Evolutionary conservation across 2,329 filamentous ascomycete genomes (phyloP).

Genomic region (Tothia fuscella): DNA sequence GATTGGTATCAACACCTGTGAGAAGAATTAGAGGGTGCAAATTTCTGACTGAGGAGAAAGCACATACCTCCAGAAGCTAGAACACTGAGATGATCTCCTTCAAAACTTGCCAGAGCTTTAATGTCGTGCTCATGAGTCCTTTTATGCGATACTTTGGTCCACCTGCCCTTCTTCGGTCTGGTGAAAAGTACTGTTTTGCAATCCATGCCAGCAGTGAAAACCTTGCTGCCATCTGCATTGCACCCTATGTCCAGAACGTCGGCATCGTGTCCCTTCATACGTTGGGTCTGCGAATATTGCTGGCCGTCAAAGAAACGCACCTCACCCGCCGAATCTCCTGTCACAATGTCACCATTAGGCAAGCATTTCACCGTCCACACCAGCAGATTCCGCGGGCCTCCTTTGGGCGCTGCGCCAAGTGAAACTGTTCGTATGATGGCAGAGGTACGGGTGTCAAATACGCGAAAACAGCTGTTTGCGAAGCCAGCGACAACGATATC

Average conservation of each 20-base stretch:
- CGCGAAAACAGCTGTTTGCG: conserved; percentile 88
- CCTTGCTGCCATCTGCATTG: conserved; percentile 65
- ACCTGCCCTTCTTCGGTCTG: conserved; percentile 43
- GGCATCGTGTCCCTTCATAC: conserved; percentile 75
- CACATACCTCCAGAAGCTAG: conserved; percentile 76
- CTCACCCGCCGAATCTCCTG: conserved; percentile 88
- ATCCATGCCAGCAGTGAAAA: conserved; percentile 88
- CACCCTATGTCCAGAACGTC: conserved; percentile 83
- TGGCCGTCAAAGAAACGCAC: conserved; percentile 88
- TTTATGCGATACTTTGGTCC: conserved; percentile 76
- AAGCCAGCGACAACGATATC: conserved; percentile 80
- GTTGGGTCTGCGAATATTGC: conserved; percentile 78
- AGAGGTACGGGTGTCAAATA: conserved; percentile 75
- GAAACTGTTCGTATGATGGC: conserved; percentile 71
- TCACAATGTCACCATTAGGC: conserved; percentile 79
- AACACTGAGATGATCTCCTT: conserved; percentile 71
- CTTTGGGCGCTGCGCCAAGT: conserved; percentile 63
- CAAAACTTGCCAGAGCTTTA: conserved; percentile 85
- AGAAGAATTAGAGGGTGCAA: background rate
- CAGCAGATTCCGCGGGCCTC: conserved; percentile 72
- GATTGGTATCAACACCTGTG: conserved; percentile 70
- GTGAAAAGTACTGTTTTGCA: conserved; percentile 75
- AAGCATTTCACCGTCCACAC: conserved; percentile 91
- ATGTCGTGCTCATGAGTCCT: conserved; percentile 90
- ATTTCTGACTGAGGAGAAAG: conserved; percentile 21